Evolutionary conservation across 1,284 basidiomycete genomes (phyloP).

Genomic region (Trametes versicolor): DNA sequence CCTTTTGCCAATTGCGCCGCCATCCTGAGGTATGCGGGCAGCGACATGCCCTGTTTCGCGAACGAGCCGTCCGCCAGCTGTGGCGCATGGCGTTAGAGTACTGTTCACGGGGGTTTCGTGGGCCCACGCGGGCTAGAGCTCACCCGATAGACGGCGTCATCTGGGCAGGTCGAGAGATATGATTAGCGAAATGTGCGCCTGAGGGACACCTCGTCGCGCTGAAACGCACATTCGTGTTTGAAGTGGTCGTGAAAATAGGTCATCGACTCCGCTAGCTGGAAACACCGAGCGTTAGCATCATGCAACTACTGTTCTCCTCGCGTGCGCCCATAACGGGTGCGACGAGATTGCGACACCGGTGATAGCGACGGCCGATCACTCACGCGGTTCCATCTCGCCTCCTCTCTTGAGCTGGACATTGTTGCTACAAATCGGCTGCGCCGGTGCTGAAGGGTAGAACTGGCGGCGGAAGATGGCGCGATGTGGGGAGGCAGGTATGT

Average conservation of each 20-base stretch:
- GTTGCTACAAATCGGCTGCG: neutral
- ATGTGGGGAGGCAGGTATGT: neutral
- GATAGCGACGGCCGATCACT: neutral
- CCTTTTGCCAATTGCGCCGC: slow-evolving; percentile 37
- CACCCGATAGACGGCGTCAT: slow-evolving; percentile 42
- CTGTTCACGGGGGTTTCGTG: neutral
- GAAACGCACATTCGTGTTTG: slow-evolving; percentile 44
- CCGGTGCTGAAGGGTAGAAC: neutral
- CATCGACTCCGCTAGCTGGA: slow-evolving; percentile 41
- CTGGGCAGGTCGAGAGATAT: slow-evolving; percentile 21
- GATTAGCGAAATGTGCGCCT: neutral
- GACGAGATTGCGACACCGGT: neutral
- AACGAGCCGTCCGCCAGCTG: slow-evolving; percentile 46
- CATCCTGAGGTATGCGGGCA: slow-evolving; percentile 40
- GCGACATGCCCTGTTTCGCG: slow-evolving; percentile 40
- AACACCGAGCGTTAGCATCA: slow-evolving; percentile 1
- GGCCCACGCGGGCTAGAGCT: neutral
- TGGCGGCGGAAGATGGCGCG: neutral
- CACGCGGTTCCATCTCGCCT: slow-evolving; percentile 32
- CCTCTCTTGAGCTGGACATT: slow-evolving; percentile 24
- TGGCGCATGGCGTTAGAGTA: neutral
- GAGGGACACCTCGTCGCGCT: neutral
- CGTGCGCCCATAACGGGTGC: neutral
- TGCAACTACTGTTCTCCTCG: neutral
- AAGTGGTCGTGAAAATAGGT: slow-evolving; percentile 43